Evolutionary conservation across 345 rosid genomes (phyloP), one percentile per base, ranked within the genome.

Genomic region (Acer yangbiense): DNA sequence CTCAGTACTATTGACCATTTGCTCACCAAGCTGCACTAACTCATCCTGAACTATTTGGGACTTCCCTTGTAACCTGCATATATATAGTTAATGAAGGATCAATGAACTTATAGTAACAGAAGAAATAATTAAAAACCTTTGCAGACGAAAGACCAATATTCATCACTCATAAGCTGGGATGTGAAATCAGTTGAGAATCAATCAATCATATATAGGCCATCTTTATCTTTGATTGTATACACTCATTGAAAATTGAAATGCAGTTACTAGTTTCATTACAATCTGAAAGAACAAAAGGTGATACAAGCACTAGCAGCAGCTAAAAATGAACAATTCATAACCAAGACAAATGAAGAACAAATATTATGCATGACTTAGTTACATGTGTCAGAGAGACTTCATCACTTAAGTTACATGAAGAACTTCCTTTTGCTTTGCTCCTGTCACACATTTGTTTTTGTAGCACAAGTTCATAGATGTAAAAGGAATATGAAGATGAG

Each of bases 11-110:
- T 71, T 75, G 78, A 95, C 99, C 92, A 93, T 88, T 77, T 87
- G 93, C 79, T 92, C 99, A 72, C 98, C 98, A 73, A 95, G 90
- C 87, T 91, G 86, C 18, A 89, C 93, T 80, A 93, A 78, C 81
- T 95, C 97, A 71, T 95, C 97, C 81, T 92, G 93, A 80, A 95
- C 90, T 62, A 90, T 82, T 87, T 92, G 99, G 72, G 97, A 90
- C 91, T 90, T 95, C n/a, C 99, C 98, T 83, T 92, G 99, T 78
- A 95, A 86, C 80, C 99, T 95, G 90, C 71, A 84, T 21, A 73
- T 50, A 23, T 64, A 21, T 6, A 63, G 14, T 46, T 18, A 43
- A 69, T 27, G 41, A 60, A 54, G 64, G 50, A 6, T n/a, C 8
- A 67, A 65, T 17, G 17, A 54, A 20, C 52, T 52, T 21, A 32